Evolutionary conservation across 2,329 filamentous ascomycete genomes (phyloP).

Genomic region (Colletotrichum aenigma): DNA sequence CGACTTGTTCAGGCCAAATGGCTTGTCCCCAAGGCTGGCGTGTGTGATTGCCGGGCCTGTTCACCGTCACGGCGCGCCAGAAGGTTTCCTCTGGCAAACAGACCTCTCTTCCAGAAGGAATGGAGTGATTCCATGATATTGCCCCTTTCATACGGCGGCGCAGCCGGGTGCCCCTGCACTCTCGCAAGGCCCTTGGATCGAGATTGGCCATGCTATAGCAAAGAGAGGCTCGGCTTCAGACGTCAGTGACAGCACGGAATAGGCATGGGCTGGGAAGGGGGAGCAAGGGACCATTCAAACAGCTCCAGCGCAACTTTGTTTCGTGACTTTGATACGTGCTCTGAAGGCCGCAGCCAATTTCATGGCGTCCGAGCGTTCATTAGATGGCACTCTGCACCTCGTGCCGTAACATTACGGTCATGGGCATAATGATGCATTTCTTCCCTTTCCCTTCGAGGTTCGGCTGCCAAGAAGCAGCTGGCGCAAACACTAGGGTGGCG

Average conservation of each 20-base stretch:
- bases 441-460: not conserved
- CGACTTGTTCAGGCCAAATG: not conserved
- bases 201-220: slow-evolving; percentile 10
- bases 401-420: slow-evolving; percentile 5
- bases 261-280: not conserved
- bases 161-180: slow-evolving; percentile 10
- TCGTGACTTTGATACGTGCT: slow-evolving; percentile 13
- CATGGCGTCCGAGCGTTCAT: slow-evolving; percentile 17
- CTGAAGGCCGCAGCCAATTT: slow-evolving; percentile 7
- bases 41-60: not conserved
- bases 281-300: slow-evolving; percentile 14
- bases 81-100: not conserved
- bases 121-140: slow-evolving; percentile 10
- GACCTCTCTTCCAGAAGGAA: slow-evolving; percentile 14
- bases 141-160: slow-evolving; percentile 11
- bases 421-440: not conserved
- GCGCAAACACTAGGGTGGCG: not conserved
- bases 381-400: slow-evolving; percentile 10
- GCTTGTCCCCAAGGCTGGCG: not conserved
- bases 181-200: slow-evolving; percentile 8
- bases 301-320: slow-evolving; percentile 20
- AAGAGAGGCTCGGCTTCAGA: not conserved
- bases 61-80: not conserved
- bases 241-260: not conserved
- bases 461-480: not conserved